These are phyloP conservation scores for Fusarium sp. DNA, from an alignment of 2,329 filamentous ascomycete species.

Conservation along the genomic window DNA sequence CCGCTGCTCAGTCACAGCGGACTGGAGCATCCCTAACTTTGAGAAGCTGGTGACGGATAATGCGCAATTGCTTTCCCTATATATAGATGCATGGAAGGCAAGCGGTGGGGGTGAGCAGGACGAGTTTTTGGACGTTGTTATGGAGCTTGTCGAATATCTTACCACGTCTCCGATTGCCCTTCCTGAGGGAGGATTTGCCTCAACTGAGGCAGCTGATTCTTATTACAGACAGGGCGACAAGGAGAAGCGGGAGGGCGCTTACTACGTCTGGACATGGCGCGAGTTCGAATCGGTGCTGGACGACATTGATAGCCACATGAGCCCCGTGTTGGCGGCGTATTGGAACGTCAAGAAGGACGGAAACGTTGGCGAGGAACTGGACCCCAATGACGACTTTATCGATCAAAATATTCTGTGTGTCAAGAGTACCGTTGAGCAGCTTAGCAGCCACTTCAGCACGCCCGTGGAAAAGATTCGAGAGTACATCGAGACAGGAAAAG, in stretches of 20 bases:
- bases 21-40: constrained; percentile 96
- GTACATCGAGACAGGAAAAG: constrained; percentile 74
- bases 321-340: constrained; percentile 81
- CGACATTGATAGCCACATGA: constrained; percentile 64
- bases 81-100: constrained; percentile 85
- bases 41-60: constrained; percentile 98
- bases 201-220: constrained; percentile 92
- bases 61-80: constrained; percentile 83
- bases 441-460: constrained; percentile 81
- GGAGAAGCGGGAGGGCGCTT: constrained; percentile 90
- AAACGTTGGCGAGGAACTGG: constrained; percentile 84
- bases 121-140: constrained; percentile 81
- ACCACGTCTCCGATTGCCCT: constrained; percentile 76
- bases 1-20: constrained; percentile 87
- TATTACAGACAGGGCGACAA: constrained; percentile 77
- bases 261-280: constrained; percentile 91
- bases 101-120: constrained; percentile 63
- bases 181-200: constrained; percentile 80
- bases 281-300: constrained; percentile 82
- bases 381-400: constrained; percentile 93
- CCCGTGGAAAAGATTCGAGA: constrained; percentile 75
- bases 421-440: constrained; percentile 72
- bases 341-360: constrained; percentile 88
- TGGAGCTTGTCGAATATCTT: constrained; percentile 89
- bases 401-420: constrained; percentile 90